Conservation (phyloP, 1,284 basidiomycete genomes). For the Volvariella surrecta region DNA sequence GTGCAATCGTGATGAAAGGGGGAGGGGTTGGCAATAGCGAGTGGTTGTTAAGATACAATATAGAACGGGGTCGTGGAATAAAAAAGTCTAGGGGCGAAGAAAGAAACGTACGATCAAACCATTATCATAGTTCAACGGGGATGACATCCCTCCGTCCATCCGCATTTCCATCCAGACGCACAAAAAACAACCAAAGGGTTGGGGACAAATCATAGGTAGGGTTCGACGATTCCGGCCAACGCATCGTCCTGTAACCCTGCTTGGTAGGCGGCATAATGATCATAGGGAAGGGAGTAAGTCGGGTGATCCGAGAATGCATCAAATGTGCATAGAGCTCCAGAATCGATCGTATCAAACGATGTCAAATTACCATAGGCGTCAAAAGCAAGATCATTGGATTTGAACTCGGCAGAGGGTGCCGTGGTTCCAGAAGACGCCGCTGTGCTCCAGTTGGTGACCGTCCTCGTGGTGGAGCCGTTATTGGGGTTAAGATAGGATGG, state of each 20-base stretch:
- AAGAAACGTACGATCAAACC: no score
- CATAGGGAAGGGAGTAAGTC: slow-evolving; percentile 22
- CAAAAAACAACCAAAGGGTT: slow-evolving; percentile 1
- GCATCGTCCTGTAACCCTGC: slow-evolving; percentile 16
- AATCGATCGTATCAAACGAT: slow-evolving; percentile 16
- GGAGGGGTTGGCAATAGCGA: no score
- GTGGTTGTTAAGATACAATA: no score
- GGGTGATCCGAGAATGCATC: slow-evolving; percentile 16
- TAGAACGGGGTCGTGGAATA: no score
- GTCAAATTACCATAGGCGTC: slow-evolving; percentile 17
- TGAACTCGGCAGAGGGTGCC: slow-evolving; percentile 17
- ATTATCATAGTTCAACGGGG: no score
- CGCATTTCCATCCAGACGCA: no score
- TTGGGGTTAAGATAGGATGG: slow-evolving; percentile 8
- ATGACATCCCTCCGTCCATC: no score
- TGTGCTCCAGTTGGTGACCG: slow-evolving; percentile 5
- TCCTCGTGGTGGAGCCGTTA: slow-evolving; percentile 9
- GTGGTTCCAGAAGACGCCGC: slow-evolving; percentile 4
- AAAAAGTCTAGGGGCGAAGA: no score
- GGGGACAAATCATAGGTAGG: slow-evolving; percentile 7
- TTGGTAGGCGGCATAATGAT: slow-evolving; percentile 21
- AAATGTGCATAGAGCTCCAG: slow-evolving; percentile 11
- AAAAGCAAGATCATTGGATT: slow-evolving; percentile 15
- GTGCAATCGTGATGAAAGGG: no score
- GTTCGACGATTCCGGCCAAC: slow-evolving; percentile 13